Evolutionary conservation across 768 basidiomycete genomes (phyloP).

Genomic region (Glaciozyma martinii): DNA sequence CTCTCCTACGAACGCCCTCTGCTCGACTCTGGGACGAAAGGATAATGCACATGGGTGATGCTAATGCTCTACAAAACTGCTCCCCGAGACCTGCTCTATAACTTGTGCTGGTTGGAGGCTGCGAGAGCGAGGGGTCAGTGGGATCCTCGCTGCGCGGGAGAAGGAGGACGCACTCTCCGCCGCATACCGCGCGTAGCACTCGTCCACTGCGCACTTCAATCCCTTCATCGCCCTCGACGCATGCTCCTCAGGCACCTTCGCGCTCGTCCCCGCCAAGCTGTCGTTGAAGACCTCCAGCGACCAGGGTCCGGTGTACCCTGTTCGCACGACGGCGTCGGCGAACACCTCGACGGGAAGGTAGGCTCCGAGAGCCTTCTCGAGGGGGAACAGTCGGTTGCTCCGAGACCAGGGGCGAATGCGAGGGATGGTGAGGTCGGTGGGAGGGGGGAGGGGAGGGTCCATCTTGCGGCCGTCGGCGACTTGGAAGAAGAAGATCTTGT

Average conservation of each 20-base stretch:
- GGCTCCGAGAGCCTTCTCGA: constrained; percentile 37
- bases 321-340: constrained; percentile 37
- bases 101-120: no score
- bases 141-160: neutral
- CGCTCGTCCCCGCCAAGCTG: constrained; percentile 29
- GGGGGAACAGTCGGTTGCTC: constrained; percentile 42
- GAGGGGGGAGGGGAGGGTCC: constrained; percentile 23
- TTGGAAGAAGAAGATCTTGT: constrained; percentile 45
- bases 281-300: constrained; percentile 44
- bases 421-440: constrained; percentile 29
- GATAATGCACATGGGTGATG: no score
- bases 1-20: no score
- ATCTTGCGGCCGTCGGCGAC: constrained; percentile 40
- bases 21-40: no score
- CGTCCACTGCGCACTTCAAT: neutral
- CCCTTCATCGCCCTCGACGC: constrained; percentile 22
- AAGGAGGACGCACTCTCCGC: neutral
- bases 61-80: no score
- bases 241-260: constrained; percentile 20
- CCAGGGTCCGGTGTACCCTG: constrained; percentile 42
- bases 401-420: constrained; percentile 41
- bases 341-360: constrained; percentile 42
- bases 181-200: constrained; percentile 3
- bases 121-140: no score
- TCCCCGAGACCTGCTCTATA: no score